A percentile compares a stretch with the other conserved stretches of the same genome.
These are phyloP conservation scores for Pleoardoris graminearum DNA, from an alignment of 2,329 filamentous ascomycete species.

Conservation along the genomic window DNA sequence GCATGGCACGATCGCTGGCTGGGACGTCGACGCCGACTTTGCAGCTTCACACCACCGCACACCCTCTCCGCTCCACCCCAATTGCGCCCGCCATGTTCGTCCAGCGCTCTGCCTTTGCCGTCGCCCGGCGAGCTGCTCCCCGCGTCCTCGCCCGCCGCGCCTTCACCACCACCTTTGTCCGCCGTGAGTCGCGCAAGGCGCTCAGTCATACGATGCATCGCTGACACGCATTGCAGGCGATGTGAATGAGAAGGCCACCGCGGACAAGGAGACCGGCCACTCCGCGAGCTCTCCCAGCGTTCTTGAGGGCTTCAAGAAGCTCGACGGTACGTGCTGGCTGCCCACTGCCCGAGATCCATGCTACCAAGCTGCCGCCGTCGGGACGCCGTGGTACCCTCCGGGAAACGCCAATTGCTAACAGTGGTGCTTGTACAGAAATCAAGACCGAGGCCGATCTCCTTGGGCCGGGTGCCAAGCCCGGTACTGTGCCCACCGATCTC, in stretches of 20 bases:
- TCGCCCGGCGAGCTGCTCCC: slow-evolving; percentile 51
- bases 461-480: slow-evolving; percentile 76
- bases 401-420: slow-evolving; percentile 33
- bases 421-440: slow-evolving; percentile 67
- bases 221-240: slow-evolving; percentile 39
- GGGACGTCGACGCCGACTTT: slow-evolving; percentile 30
- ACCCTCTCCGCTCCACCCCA: slow-evolving; percentile 42
- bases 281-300: slow-evolving; percentile 32
- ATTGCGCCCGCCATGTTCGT: slow-evolving; percentile 51
- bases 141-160: slow-evolving; percentile 49
- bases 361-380: slow-evolving; percentile 17
- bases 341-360: slow-evolving; percentile 16
- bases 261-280: slow-evolving; percentile 42
- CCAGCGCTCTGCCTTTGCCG: slow-evolving; percentile 55
- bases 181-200: slow-evolving; percentile 48
- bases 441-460: slow-evolving; percentile 80
- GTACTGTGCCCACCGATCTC: slow-evolving; percentile 88
- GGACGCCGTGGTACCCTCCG: slow-evolving; percentile 4
- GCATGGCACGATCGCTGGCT: slow-evolving; percentile 20
- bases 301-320: slow-evolving; percentile 48
- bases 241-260: slow-evolving; percentile 40
- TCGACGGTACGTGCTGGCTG: slow-evolving; percentile 47
- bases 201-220: slow-evolving; percentile 35
- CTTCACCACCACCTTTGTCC: slow-evolving; percentile 52
- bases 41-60: slow-evolving; percentile 34